Conservation (phyloP, 106 monocot species). For the Gastrodia elata region DNA sequence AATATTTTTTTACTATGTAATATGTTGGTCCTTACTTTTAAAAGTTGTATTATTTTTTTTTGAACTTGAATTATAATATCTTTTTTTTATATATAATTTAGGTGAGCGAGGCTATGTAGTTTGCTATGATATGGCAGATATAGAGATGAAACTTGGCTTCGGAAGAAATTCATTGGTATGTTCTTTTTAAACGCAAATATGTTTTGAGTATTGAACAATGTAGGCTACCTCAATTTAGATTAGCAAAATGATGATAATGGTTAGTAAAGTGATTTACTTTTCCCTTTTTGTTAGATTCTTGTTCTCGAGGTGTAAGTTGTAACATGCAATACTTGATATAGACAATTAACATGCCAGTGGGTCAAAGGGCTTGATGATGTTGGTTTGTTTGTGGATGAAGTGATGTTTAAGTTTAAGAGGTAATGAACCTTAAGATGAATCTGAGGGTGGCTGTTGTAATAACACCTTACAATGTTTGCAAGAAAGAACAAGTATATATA, state of each 20-base stretch:
- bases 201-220: background rate
- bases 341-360: no score
- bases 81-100: constrained; percentile 16
- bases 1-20: background rate
- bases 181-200: background rate
- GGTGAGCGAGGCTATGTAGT: constrained; percentile 70
- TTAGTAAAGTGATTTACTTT: background rate
- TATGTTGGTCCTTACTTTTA: background rate
- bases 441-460: no score
- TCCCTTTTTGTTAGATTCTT: background rate
- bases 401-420: no score
- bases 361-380: no score
- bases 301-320: no score
- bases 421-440: no score
- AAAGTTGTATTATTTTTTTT: background rate
- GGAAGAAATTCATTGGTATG: constrained; percentile 88
- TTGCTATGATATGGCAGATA: constrained; percentile 88
- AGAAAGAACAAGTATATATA: no score
- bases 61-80: background rate
- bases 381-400: no score
- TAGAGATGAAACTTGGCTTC: constrained; percentile 77
- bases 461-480: no score
- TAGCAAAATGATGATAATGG: background rate
- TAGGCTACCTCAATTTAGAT: background rate
- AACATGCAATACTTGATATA: background rate